Evolutionary conservation across 148 eudicot species (phyloP), one percentile per base, ranked within the genome.

Genomic region (Heliosperma pusillum): DNA sequence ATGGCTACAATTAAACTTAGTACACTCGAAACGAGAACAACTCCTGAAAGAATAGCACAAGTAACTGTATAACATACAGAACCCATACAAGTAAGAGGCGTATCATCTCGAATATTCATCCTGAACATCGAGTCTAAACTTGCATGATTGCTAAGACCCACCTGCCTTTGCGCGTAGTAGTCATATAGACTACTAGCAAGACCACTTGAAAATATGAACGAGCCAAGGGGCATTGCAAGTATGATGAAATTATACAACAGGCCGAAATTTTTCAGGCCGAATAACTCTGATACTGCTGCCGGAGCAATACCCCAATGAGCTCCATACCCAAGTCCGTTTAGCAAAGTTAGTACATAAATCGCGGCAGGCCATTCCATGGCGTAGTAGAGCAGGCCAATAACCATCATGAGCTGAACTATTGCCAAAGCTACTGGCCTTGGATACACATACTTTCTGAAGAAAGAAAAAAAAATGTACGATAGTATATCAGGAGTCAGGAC

Each of bases 291-390:
- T 20, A 91, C 89, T 42, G 97, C 78, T 62, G 99, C 97, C 0
- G 97, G 99, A 52, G 87, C 91, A 52, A 95, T 88, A 5, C 97
- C 90, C 97, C 99, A 95, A 75, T 95, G 97, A 9, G 97, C 96
- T n/a, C 99, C 99, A 75, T 90, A 95, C 19, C 99, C 96, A 40
- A 92, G 99, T 53, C 97, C 99, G 4, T 87, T 91, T 69, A 92
- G 71, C 59, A 92, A 82, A 5, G 99, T 95, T 36, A 91, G 91
- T 15, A 89, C 36, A 55, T 91, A 88, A 87, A 94, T 94, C 65
- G 84, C 88, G 3, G 88, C 97, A 2, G 96, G 89, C 97, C 89
- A 90, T 53, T 87, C 97, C 96, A 91, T 87, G 24, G 89, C 98
- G 57, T 89, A 81, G 77, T 83, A 77, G 75, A 90, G 81, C 80